A percentile compares a stretch with the other conserved stretches of the same genome.
Evolutionary conservation across 73 alveolate species (phyloP).

Genomic region (Symbiodinium pilosum): DNA sequence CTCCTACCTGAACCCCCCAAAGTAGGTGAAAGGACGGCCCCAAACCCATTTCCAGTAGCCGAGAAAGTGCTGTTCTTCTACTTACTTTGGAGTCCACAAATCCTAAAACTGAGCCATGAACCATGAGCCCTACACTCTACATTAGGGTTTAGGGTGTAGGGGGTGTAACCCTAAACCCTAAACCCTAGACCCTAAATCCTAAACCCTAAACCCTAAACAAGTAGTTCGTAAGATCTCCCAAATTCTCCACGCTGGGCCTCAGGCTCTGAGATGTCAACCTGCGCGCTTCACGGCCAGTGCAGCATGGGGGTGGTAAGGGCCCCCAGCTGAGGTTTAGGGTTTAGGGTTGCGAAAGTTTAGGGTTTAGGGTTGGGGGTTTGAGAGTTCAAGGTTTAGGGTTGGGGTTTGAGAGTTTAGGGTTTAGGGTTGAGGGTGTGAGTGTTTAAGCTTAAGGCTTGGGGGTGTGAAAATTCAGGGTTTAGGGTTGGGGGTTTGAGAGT

Average conservation of each 20-base stretch:
- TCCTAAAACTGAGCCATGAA: too few relatives aligned
- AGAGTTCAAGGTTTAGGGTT: too few relatives aligned
- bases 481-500: too few relatives aligned
- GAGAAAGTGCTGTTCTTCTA: too few relatives aligned
- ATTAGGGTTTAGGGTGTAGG: neutral
- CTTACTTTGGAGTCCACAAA: too few relatives aligned
- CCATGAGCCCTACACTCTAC: neutral
- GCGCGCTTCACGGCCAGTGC: neutral
- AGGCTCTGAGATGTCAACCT: slow-evolving; percentile 59
- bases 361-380: neutral
- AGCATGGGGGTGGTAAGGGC: too few relatives aligned
- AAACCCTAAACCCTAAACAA: neutral
- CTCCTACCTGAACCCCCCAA: too few relatives aligned
- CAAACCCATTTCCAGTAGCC: too few relatives aligned
- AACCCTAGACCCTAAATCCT: neutral
- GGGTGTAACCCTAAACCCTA: neutral
- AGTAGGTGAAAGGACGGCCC: too few relatives aligned
- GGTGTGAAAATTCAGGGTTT: neutral
- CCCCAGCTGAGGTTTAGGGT: too few relatives aligned
- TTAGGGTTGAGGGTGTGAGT: neutral
- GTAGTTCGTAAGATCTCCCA: neutral
- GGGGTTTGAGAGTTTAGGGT: too few relatives aligned
- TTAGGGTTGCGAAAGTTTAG: too few relatives aligned
- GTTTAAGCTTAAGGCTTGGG: neutral
- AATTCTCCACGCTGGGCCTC: neutral